Evolutionary conservation across 352 stramenopile genomes (phyloP), one percentile per base, ranked within the genome.

Genomic region (Phytophthora gonapodyides): DNA sequence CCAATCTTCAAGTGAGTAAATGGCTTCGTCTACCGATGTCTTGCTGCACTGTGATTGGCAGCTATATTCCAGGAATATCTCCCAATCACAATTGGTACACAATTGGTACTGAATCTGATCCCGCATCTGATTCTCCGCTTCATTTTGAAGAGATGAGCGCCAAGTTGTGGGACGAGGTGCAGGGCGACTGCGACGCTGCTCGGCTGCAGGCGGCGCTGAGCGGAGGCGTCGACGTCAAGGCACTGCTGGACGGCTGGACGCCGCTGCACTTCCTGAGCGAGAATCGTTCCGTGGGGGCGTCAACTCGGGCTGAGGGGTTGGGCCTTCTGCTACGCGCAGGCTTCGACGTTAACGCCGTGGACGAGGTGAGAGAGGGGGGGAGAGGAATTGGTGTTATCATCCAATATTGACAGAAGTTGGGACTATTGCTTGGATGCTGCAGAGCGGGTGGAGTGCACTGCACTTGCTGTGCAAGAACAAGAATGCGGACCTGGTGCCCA

Each of bases 251-350:
- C 48, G 82, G 82, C 35, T 95, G 86, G 86, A 86, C 82, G 24
- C 82, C 82, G 49, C 73, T 95, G 53, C 86, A 93, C 42, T 95
- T 82, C 38, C 49, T 78, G 19, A 84, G 82, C 34, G 82, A 92
- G 36, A 93, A 93, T 49, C 78, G 78, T 35, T 60, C 59, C 5
- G 66, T 87, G 44, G 61, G 65, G 15, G 68, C 85, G 42, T 47
- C 46, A 27, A 49, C 46, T 8, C 78, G 82, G 15, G 76, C 73
- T 19, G 51, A 65, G 31, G 73, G 64, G 13, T 61, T 95, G 45
- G 55, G 65, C 5, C 40, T 76, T 45, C 57, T 93, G n/a, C 43
- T 82, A 1, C 50, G 51, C 15, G 48, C 44, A 2, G 73, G 80
- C 41, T 73, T 84, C 42, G 66, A 82, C 54, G 69, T 53, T 3